These are phyloP conservation scores for Blepharisma japonicum DNA, from an alignment of 73 alveolate species.

Conservation along the genomic window DNA sequence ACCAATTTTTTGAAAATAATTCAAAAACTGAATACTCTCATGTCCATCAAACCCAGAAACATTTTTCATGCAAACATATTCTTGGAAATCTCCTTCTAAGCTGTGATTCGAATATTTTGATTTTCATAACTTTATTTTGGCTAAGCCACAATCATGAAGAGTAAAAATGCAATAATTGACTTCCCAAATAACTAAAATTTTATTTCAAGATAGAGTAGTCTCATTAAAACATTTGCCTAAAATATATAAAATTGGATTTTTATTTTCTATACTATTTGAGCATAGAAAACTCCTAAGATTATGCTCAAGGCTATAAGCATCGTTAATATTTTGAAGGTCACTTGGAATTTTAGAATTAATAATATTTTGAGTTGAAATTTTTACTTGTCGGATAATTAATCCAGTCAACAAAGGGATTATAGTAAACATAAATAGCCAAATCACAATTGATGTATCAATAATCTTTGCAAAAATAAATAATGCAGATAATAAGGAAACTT, in stretches of 20 bases:
- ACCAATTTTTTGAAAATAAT: background rate
- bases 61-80: background rate
- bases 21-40: background rate
- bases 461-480: background rate
- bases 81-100: conserved; percentile 1
- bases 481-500: background rate
- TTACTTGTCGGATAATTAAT: background rate
- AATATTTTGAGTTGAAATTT: background rate
- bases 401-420: background rate
- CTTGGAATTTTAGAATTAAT: background rate
- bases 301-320: background rate
- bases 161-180: background rate
- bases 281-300: background rate
- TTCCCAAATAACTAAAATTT: background rate
- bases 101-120: background rate
- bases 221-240: background rate
- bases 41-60: background rate
- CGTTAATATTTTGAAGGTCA: background rate
- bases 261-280: background rate
- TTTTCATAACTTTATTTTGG: conserved; percentile 5
- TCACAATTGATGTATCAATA: background rate
- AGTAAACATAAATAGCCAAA: background rate
- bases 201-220: background rate
- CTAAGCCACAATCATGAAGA: background rate
- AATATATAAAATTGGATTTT: background rate